Evolutionary conservation across 768 basidiomycete genomes (phyloP).

Genomic region (Suillus paluster): DNA sequence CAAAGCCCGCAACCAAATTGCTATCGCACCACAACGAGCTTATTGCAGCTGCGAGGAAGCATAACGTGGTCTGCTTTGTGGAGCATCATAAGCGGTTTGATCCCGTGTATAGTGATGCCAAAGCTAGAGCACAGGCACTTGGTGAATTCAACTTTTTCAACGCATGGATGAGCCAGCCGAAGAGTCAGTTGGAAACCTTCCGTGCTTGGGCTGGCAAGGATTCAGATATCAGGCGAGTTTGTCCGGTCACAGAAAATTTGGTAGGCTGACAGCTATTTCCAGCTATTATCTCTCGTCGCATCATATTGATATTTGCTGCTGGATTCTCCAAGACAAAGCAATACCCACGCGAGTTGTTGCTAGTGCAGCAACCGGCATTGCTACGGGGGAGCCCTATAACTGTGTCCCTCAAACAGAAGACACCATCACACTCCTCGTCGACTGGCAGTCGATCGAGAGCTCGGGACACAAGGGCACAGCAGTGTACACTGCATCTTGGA

Average conservation of each 20-base stretch:
- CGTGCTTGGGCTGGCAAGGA: constrained; percentile 94
- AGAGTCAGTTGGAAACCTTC: constrained; percentile 94
- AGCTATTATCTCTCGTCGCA: constrained; percentile 96
- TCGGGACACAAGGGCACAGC: constrained; percentile 80
- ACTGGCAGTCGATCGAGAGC: constrained; percentile 86
- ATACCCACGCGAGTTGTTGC: constrained; percentile 86
- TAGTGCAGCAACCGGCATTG: constrained; percentile 89
- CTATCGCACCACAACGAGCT: constrained; percentile 82
- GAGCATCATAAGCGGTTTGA: constrained; percentile 94
- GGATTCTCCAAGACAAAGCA: constrained; percentile 80
- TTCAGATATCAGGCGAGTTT: constrained; percentile 79
- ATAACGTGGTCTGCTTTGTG: constrained; percentile 89
- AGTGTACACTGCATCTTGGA: constrained; percentile 95
- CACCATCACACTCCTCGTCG: constrained; percentile 92
- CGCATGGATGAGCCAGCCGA: constrained; percentile 98
- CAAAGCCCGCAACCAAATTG: constrained; percentile 90
- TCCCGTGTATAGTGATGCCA: constrained; percentile 92
- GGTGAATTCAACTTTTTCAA: constrained; percentile 96
- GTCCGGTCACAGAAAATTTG: neutral
- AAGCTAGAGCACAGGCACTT: constrained; percentile 70
- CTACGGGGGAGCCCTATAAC: constrained; percentile 86
- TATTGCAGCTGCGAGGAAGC: constrained; percentile 73
- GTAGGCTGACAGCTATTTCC: neutral
- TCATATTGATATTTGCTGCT: constrained; percentile 89
- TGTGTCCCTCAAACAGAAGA: constrained; percentile 89